Evolutionary conservation across 2,329 filamentous ascomycete genomes (phyloP), one percentile per base, ranked within the genome.

Genomic region (Thielaviopsis euricoi): DNA sequence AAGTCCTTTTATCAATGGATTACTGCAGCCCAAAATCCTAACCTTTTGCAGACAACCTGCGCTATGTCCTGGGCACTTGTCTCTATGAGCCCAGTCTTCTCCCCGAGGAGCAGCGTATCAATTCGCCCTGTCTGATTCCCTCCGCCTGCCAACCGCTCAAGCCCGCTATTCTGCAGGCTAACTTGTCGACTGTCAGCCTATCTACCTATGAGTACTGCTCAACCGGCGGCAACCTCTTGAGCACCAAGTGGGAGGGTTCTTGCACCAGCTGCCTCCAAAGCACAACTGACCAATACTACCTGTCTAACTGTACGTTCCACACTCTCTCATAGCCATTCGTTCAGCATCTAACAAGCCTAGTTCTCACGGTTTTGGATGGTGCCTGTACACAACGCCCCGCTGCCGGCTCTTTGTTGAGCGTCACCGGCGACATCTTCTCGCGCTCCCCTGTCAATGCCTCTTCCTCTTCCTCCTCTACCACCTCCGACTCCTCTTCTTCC

Each of bases 41-140:
- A 66, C 63, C 17, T 17, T 6, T n/a, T 3, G 23, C 52, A 78
- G 76, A 78, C 60, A 79, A 79, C 52, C 40, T 78, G 0, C 70
- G 76, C 43, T 79, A 74, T 52, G 65, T 75, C 0, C 65, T 78
- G 3, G 71, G 73, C 29, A 70, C 72, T 0, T 79, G 76, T 55
- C 65, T 79, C 1, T 79, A 68, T 43, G 64, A 64, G 3, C 61
- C 63, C n/a, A 66, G 65, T 22, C 63, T 68, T 1, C 69, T 68
- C 1, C 69, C 69, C 0, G 62, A 65, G 0, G 62, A 65, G 0
- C 65, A 67, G 0, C 65, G 66, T 1, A 62, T 65, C 19, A 66
- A 71, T 43, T 73, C 74, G 0, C 71, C 74, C 0, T 79, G 76
- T 58, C 65, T 72, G 52, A 69, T 73, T 46, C 65, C 71, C 51